Evolutionary conservation across 2,329 filamentous ascomycete genomes (phyloP).

Genomic region (Aspergillus chevalieri): DNA sequence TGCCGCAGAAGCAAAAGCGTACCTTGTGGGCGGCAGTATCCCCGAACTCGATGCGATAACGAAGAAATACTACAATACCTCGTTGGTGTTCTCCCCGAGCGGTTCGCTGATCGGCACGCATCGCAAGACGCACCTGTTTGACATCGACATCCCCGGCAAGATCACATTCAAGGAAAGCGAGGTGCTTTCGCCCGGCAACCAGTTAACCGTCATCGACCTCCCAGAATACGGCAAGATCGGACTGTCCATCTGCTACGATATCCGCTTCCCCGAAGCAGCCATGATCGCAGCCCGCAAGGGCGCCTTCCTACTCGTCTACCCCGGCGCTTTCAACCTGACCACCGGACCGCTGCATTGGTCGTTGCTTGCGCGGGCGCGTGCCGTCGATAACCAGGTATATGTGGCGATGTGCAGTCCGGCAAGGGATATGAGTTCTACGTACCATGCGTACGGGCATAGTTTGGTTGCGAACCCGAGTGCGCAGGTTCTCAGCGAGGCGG

Average conservation of each 20-base stretch:
- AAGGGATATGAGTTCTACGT: conserved; percentile 67
- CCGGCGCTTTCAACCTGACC: conserved; percentile 93
- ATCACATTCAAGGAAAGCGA: conserved; percentile 89
- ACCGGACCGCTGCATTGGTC: conserved; percentile 91
- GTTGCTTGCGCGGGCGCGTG: conserved; percentile 72
- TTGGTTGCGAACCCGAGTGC: conserved; percentile 85
- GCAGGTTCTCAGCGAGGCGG: conserved; percentile 69
- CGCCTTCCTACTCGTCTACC: conserved; percentile 85
- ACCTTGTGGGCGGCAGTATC: conserved; percentile 86
- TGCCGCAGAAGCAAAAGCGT: conserved; percentile 70
- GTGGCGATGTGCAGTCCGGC: conserved; percentile 90
- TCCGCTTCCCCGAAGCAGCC: conserved; percentile 91
- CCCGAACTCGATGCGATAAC: conserved; percentile 66
- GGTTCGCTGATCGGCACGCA: conserved; percentile 81
- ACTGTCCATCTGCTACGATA: conserved; percentile 93
- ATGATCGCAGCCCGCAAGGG: conserved; percentile 79
- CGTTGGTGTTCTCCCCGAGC: conserved; percentile 69
- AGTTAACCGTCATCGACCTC: conserved; percentile 76
- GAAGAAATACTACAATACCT: conserved; percentile 85
- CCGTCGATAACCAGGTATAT: conserved; percentile 90
- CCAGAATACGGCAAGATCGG: conserved; percentile 83
- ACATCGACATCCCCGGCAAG: conserved; percentile 94
- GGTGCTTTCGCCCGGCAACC: conserved; percentile 77
- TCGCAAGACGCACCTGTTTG: conserved; percentile 92
- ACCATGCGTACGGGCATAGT: conserved; percentile 89